phyloP scores from a whole-genome alignment of 129 eudicot genomes.

The Glebionis coronaria region DNA sequence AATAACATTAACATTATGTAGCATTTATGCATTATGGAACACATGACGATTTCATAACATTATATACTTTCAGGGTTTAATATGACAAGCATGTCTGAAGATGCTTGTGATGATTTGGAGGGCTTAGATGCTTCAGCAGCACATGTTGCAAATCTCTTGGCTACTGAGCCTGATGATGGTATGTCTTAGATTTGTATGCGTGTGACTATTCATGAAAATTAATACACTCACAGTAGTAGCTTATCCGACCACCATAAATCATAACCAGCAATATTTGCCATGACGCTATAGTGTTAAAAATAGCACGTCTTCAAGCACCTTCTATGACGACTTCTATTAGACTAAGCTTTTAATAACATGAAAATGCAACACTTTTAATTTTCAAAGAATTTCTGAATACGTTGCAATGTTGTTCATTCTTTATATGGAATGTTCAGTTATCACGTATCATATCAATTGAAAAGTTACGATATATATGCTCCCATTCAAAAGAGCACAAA shows the following conservation, averaged over 20 bases:
- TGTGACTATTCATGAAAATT: background rate
- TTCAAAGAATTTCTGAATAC: no score
- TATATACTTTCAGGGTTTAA: constrained; percentile 43
- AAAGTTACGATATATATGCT: background rate
- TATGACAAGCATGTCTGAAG: constrained; percentile 46
- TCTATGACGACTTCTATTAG: no score
- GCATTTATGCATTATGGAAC: background rate
- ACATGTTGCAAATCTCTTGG: constrained; percentile 51
- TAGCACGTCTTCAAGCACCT: no score
- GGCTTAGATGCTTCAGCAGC: constrained; percentile 55
- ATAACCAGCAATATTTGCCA: no score
- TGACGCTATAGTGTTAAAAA: no score
- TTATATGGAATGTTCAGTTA: constrained; percentile 16
- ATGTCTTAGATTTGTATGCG: constrained; percentile 10
- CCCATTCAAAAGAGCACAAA: constrained; percentile 10
- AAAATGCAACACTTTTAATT: no score
- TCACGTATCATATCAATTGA: background rate
- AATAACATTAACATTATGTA: constrained; percentile 1
- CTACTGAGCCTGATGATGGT: constrained; percentile 47
- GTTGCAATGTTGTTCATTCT: background rate
- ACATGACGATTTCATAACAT: background rate
- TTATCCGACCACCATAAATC: no score
- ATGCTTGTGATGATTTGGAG: constrained; percentile 39
- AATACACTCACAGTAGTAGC: background rate
- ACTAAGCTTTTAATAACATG: no score